These are phyloP conservation scores for Asterionellopsis glacialis DNA, from an alignment of 108 stramenopile genomes.

Conservation along the genomic window DNA sequence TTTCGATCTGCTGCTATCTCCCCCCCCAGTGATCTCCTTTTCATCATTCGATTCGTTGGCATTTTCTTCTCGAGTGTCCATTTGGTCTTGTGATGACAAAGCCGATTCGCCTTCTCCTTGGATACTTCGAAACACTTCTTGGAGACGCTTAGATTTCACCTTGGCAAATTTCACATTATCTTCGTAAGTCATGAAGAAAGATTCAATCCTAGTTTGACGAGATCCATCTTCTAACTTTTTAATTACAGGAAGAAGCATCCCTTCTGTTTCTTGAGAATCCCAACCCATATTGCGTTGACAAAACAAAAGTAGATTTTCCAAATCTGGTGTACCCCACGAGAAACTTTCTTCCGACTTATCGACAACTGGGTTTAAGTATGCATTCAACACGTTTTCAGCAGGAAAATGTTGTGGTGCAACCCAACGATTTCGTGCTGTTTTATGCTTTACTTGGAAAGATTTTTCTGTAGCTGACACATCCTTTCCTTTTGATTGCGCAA, in stretches of 20 bases:
- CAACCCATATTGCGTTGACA: slow-evolving; percentile 80
- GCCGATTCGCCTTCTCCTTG: neutral
- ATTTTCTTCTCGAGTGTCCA: too few species aligned
- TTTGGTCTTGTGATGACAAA: too few species aligned
- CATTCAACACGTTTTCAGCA: slow-evolving; percentile 56
- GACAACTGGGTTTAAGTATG: slow-evolving; percentile 84
- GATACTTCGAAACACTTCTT: slow-evolving; percentile 26
- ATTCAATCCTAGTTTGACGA: slow-evolving; percentile 86
- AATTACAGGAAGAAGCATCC: slow-evolving; percentile 70
- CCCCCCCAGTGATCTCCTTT: too few species aligned
- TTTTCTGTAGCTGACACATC: neutral
- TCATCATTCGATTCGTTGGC: too few species aligned
- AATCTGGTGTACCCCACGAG: slow-evolving; percentile 84
- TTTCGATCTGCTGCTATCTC: too few species aligned
- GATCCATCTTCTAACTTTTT: slow-evolving; percentile 40
- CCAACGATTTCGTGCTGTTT: slow-evolving; percentile 77
- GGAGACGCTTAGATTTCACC: slow-evolving; percentile 54
- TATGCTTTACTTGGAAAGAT: slow-evolving; percentile 74
- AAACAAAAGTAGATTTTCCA: slow-evolving; percentile 57
- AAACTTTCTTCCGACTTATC: slow-evolving; percentile 64
- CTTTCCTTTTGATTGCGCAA: neutral
- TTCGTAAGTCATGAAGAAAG: slow-evolving; percentile 90
- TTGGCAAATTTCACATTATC: slow-evolving; percentile 89
- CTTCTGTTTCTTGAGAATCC: slow-evolving; percentile 66
- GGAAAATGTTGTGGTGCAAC: slow-evolving; percentile 83